Conservation (phyloP, 257 asterid genomes). For the Handroanthus guayacan region DNA sequence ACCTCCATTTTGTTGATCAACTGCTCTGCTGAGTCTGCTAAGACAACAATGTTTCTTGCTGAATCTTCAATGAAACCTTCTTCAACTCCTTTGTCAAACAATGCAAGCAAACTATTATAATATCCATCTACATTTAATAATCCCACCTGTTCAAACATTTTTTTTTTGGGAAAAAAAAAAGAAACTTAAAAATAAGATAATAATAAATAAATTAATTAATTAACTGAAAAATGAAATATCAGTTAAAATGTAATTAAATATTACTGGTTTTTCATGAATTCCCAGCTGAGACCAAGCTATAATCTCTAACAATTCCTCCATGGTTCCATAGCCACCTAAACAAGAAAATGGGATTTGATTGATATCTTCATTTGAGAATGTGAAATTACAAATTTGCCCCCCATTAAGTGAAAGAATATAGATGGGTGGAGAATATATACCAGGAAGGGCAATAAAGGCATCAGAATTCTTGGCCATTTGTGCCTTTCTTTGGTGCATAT, state of each 20-base stretch:
- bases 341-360: conserved; percentile 11
- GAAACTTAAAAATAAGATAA: background rate
- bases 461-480: conserved; percentile 77
- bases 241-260: background rate
- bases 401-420: background rate
- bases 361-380: conserved; percentile 17
- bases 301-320: conserved; percentile 79
- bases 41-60: conserved; percentile 60
- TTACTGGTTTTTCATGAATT: conserved; percentile 75
- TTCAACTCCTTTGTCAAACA: conserved; percentile 75
- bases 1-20: conserved; percentile 67
- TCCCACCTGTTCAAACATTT: conserved; percentile 55
- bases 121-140: conserved; percentile 77
- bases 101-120: conserved; percentile 65
- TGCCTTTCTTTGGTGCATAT: conserved; percentile 79
- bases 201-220: background rate
- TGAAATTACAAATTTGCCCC: background rate
- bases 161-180: background rate
- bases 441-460: conserved; percentile 86
- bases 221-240: background rate
- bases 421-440: conserved; percentile 32
- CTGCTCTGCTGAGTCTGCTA: conserved; percentile 53
- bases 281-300: conserved; percentile 80
- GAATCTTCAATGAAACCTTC: conserved; percentile 71
- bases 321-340: conserved; percentile 79